Conservation (phyloP, 2,329 filamentous ascomycete genomes). For the Diplodia scrobiculata region DNA sequence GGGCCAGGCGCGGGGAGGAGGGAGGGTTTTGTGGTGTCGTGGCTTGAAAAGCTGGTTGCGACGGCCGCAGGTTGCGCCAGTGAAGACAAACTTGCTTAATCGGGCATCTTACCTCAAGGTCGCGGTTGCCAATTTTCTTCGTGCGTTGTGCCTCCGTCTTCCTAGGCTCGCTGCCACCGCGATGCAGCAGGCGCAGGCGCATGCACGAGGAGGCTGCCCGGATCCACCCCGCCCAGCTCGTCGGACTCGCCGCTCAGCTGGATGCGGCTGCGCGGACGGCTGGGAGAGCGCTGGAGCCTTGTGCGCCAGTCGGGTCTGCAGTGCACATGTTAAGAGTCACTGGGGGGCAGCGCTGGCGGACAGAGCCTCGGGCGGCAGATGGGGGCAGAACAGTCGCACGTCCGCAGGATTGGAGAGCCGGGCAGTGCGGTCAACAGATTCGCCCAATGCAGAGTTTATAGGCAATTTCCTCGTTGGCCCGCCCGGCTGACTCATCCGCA, state of each 20-base stretch:
- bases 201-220: slow-evolving; percentile 4
- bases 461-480: slow-evolving; percentile 12
- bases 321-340: slow-evolving; percentile 19
- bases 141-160: slow-evolving; percentile 19
- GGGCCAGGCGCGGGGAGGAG: background rate
- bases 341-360: background rate
- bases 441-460: slow-evolving; percentile 21
- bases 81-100: slow-evolving; percentile 15
- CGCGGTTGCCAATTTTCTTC: slow-evolving; percentile 14
- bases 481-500: slow-evolving; percentile 19
- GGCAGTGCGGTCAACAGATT: slow-evolving; percentile 10
- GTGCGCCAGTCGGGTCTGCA: slow-evolving; percentile 7
- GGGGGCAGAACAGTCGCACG: slow-evolving; percentile 16
- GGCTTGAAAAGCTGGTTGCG: background rate
- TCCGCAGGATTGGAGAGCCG: slow-evolving; percentile 15
- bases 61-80: slow-evolving; percentile 2
- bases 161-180: slow-evolving; percentile 10
- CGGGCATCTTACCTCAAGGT: slow-evolving; percentile 22
- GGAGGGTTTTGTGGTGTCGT: background rate
- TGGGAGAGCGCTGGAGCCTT: slow-evolving; percentile 5
- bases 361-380: slow-evolving; percentile 7
- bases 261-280: background rate
- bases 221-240: slow-evolving; percentile 2
- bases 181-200: slow-evolving; percentile 2
- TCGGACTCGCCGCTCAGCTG: slow-evolving; percentile 22